phyloP scores from a whole-genome alignment of 495 filamentous ascomycete species.

The Acidiella bohemica region DNA sequence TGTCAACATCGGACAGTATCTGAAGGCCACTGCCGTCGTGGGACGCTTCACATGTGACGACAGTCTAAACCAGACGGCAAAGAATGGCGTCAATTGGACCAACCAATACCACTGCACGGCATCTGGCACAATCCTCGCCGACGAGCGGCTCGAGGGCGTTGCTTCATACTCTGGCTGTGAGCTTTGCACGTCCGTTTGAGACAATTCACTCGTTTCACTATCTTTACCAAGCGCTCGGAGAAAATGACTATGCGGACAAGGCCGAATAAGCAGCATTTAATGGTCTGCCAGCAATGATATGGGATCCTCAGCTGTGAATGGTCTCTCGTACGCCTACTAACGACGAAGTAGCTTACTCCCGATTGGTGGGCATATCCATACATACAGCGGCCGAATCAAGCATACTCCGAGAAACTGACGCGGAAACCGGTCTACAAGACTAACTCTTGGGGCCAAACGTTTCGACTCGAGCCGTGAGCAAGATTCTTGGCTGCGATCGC shows the following conservation, averaged over 20 bases:
- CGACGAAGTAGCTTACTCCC: too few relatives aligned
- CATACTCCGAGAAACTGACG: slow-evolving; percentile 34
- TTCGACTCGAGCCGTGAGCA: slow-evolving; percentile 29
- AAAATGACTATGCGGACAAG: slow-evolving; percentile 41
- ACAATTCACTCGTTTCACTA: slow-evolving; percentile 26
- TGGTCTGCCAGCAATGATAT: slow-evolving; percentile 41
- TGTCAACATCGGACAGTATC: slow-evolving; percentile 37
- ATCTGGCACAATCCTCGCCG: slow-evolving; percentile 23
- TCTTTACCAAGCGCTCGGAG: slow-evolving; percentile 31
- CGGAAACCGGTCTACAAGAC: slow-evolving; percentile 40
- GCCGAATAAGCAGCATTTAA: slow-evolving; percentile 48
- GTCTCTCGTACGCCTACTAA: too few relatives aligned
- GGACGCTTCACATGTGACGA: slow-evolving; percentile 32
- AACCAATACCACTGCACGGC: slow-evolving; percentile 34
- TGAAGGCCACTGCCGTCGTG: slow-evolving; percentile 35
- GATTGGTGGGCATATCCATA: slow-evolving; percentile 46
- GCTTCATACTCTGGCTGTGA: slow-evolving; percentile 20
- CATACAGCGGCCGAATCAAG: slow-evolving; percentile 44
- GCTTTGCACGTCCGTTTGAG: slow-evolving; percentile 18
- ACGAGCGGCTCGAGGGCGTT: slow-evolving; percentile 22
- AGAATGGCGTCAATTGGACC: slow-evolving; percentile 35
- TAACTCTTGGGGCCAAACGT: slow-evolving; percentile 32
- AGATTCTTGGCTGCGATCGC: background rate
- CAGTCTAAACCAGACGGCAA: slow-evolving; percentile 28
- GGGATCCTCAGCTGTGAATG: too few relatives aligned